Evolutionary conservation across 2,329 filamentous ascomycete genomes (phyloP), one percentile per base, ranked within the genome.

Genomic region (Lomentospora prolificans): DNA sequence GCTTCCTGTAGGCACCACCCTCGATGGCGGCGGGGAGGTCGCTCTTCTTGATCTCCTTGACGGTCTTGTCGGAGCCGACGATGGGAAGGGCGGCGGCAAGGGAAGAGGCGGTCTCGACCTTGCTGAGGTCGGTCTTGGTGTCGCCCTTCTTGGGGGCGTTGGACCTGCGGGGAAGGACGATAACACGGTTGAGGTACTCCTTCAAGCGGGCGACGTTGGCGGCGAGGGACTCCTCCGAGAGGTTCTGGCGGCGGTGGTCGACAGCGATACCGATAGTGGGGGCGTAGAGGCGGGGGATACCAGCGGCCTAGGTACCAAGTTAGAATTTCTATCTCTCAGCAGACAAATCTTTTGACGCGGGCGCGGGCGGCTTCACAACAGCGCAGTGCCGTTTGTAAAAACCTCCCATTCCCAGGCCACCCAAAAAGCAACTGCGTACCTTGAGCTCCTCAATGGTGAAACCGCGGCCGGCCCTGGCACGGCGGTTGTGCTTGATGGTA

Each of bases 401-500:
- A 3, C 27, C 22, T 14, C 50, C 24, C 28, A 51, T 17, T 22
- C 22, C 14, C 5, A 14, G 25, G 30, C n/a, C 50, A 8, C 14
- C 30, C n/a, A n/a, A 9, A 24, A 10, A 19, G 14, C 7, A n/a
- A 33, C 31, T 55, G 65, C 74, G 64, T 87, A 96, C 92, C 91
- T 99, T 99, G 74, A 99, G 83, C 85, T 99, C 94, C 79, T 86
- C 82, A 66, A 97, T 82, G 68, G 92, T 90, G 87, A 99, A 99
- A 75, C 94, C 94, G 82, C 94, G 90, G 76, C 94, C 94, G 72
- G 90, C 85, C 74, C 94, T 87, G 72, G 95, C 88, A 74, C 90
- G 90, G 74, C 94, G 91, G 89, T 99, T 99, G 85, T 99, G 95
- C 84, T 95, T 96, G 82, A 96, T 78, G 69, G 89, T 92, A 72